Base-by-base conservation (phyloP, 805 yeast genomes). In the Starmerella stigmatis region DNA sequence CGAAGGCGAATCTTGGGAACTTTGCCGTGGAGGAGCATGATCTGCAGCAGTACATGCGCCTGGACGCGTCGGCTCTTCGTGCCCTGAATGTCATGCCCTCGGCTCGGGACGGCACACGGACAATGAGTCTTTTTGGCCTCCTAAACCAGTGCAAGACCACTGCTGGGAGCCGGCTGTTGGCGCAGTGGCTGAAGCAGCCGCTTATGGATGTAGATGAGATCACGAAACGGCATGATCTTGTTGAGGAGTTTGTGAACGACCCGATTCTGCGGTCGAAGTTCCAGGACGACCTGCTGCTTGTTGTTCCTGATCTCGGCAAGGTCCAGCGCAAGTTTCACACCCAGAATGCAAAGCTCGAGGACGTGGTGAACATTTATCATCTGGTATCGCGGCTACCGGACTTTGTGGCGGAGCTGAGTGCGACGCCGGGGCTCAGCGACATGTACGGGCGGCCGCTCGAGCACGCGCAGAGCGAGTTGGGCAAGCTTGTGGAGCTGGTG, bases 141-240 rank as follows among this genome's bases (percentile, higher is more conserved):
- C 67, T 92, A 56, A 89, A 92, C 67, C 77, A 79, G 54, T 89
- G 97, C 68, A 86, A 83, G 56, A 81, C 94, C 4, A 72, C 77
- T 2, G 86, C 92, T n/a, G 99, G 99, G 7, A 69, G 89, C 1
- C 72, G 97, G 52, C 64, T 88, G 41, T 71, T 92, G 21, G 79
- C 92, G 13, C 95, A 86, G 58, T 92, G 98, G 98, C 70, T 92
- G 49, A 92, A 89, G 59, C 98, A 92, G 63, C 99, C 99, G 0
- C 70, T 92, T 40, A 79, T 94, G 43, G 76, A 77, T 52, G 58
- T 72, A 10, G 58, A 55, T 0, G 76, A 70, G 41, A 86, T 92
- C 31, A 61, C 65, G 31, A 69, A 76, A 35, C 72, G 99, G 41
- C 96, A 84, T 52, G 61, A 67, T 7, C 65, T 92, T 41, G 94